Conservation (phyloP, 73 alveolate species). For the Diophrys sp. region DNA sequence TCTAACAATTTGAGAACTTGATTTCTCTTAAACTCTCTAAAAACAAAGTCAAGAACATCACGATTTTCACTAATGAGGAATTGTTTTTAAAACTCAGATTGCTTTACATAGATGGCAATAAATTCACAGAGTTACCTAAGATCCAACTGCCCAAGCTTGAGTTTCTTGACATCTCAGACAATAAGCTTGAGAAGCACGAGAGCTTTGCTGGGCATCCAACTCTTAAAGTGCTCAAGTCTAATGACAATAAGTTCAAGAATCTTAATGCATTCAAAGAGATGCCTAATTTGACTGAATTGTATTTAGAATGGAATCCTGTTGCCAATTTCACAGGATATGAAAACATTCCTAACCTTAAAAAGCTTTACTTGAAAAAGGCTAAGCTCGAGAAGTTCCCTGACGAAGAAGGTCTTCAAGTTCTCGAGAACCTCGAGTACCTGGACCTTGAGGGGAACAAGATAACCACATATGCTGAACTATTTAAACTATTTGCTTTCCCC, state of each 20-base stretch:
- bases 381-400: conserved; percentile 70
- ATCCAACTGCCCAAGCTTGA: conserved; percentile 42
- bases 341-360: conserved; percentile 58
- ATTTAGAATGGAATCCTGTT: conserved; percentile 59
- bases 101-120: conserved; percentile 44
- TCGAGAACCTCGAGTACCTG: conserved; percentile 57
- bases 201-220: conserved; percentile 59
- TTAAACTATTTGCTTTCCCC: conserved; percentile 50
- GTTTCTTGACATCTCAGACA: conserved; percentile 45
- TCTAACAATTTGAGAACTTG: conserved; percentile 25
- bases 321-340: conserved; percentile 67
- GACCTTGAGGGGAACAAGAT: conserved; percentile 73
- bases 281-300: conserved; percentile 68
- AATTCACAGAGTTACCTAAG: conserved; percentile 40
- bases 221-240: conserved; percentile 41
- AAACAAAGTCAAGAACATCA: conserved; percentile 47
- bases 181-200: conserved; percentile 55
- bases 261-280: conserved; percentile 38
- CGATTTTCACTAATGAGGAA: conserved; percentile 48
- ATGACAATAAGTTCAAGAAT: conserved; percentile 46
- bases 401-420: conserved; percentile 57
- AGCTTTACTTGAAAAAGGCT: conserved; percentile 61
- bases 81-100: conserved; percentile 32
- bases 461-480: conserved; percentile 29
- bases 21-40: conserved; percentile 24